A percentile compares a stretch with the other conserved stretches of the same genome.
Conservation (phyloP, 345 rosid species). For the Citrus glauca region DNA sequence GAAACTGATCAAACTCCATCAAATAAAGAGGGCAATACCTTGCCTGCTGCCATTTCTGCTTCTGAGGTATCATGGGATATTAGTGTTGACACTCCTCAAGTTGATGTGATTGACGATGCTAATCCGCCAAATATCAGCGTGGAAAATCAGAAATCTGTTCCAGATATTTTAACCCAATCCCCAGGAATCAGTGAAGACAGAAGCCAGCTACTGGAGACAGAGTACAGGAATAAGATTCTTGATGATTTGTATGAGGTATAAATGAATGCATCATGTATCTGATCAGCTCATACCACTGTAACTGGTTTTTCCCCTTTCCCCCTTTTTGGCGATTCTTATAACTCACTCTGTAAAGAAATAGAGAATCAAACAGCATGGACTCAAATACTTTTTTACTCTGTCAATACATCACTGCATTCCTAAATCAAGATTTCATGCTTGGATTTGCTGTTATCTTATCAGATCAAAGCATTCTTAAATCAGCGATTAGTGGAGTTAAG, state of each 20-base stretch:
- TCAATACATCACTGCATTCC: background rate
- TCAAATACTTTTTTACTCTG: background rate
- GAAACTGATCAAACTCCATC: slow-evolving; percentile 30
- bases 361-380: background rate
- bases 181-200: slow-evolving; percentile 45
- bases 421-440: slow-evolving; percentile 3
- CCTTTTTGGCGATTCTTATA: background rate
- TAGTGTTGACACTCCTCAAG: slow-evolving; percentile 85
- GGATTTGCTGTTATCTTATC: slow-evolving; percentile 19
- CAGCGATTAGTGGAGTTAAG: slow-evolving; percentile 73
- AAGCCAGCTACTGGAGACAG: slow-evolving; percentile 86
- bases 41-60: slow-evolving; percentile 34
- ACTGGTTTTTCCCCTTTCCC: background rate
- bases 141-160: slow-evolving; percentile 34
- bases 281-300: slow-evolving; percentile 1
- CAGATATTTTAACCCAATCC: slow-evolving; percentile 33
- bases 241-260: slow-evolving; percentile 93
- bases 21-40: slow-evolving; percentile 34
- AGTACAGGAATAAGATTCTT: slow-evolving; percentile 83
- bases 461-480: slow-evolving; percentile 84
- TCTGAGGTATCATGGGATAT: slow-evolving; percentile 90
- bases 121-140: slow-evolving; percentile 28
- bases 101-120: slow-evolving; percentile 56
- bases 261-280: background rate
- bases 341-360: background rate